Evolutionary conservation across 129 eudicot species (phyloP).

Genomic region (Lactuca sativa): DNA sequence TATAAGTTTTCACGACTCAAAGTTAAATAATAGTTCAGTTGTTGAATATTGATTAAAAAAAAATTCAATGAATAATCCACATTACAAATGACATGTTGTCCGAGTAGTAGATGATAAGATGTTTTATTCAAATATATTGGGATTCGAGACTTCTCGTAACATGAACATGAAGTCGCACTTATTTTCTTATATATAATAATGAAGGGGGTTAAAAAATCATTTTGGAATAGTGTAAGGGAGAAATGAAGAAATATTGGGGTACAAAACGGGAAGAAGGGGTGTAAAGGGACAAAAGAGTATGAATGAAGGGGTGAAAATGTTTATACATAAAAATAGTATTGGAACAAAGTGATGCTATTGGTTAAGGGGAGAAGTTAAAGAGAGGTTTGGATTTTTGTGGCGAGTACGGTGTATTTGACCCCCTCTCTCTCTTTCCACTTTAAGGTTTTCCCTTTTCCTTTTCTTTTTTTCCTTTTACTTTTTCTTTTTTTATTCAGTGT

Average conservation of each 20-base stretch:
- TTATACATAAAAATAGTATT: constrained; percentile 20
- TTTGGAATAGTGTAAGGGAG: not conserved
- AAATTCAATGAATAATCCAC: not conserved
- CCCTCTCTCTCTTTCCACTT: constrained; percentile 21
- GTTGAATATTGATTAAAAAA: not conserved
- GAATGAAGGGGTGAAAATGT: constrained; percentile 25
- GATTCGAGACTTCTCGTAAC: not conserved
- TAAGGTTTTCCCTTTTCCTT: constrained; percentile 23
- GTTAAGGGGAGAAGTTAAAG: constrained; percentile 34
- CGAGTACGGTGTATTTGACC: constrained; percentile 37
- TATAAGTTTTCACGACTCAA: not conserved
- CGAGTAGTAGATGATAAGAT: not conserved
- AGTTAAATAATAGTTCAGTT: too few species aligned
- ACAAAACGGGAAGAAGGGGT: constrained; percentile 4
- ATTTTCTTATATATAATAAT: not conserved
- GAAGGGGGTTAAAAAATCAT: not conserved
- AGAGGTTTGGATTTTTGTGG: constrained; percentile 32
- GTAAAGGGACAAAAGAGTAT: constrained; percentile 4
- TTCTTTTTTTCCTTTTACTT: constrained; percentile 13
- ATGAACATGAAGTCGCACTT: not conserved
- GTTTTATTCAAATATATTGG: not conserved
- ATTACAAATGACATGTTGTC: not conserved
- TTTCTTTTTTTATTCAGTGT: constrained; percentile 19
- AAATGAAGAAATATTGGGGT: not conserved
- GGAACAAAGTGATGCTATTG: constrained; percentile 33